A percentile compares a stretch with the other conserved stretches of the same genome.
These are phyloP conservation scores for Artemisia annua DNA, from an alignment of 129 eudicot species.

Conservation along the genomic window DNA sequence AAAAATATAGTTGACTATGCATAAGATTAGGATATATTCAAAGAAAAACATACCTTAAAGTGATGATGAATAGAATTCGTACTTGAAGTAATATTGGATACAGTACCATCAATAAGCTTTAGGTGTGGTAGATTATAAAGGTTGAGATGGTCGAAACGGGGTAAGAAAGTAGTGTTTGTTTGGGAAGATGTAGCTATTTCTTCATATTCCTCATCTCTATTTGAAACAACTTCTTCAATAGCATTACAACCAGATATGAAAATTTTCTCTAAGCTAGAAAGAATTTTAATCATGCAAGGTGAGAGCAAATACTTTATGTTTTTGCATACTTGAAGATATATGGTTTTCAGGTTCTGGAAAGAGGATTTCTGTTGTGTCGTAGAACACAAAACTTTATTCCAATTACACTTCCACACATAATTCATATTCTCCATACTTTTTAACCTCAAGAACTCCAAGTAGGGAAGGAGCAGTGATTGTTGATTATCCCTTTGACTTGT, in stretches of 20 bases:
- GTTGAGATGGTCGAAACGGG: background rate
- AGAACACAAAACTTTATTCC: no score
- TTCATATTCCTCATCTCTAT: background rate
- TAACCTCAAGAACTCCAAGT: background rate
- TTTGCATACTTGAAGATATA: no score
- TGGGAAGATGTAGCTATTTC: background rate
- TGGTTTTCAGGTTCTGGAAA: no score
- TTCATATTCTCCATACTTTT: background rate
- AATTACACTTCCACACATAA: conserved; percentile 13
- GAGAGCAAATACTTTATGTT: no score
- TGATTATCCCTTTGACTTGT: background rate
- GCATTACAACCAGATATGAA: background rate
- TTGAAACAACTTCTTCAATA: conserved; percentile 19
- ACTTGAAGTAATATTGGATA: background rate
- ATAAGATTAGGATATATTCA: no score
- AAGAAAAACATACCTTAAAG: no score
- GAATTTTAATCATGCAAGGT: no score
- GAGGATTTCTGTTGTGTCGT: no score
- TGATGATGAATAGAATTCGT: no score
- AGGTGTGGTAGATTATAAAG: background rate
- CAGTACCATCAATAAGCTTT: background rate
- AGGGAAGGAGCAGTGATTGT: background rate
- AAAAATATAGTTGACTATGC: no score
- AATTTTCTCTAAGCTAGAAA: background rate
- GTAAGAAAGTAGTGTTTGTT: background rate